Conservation (phyloP, 2,329 filamentous ascomycete species). For the Colletotrichum magnum region DNA sequence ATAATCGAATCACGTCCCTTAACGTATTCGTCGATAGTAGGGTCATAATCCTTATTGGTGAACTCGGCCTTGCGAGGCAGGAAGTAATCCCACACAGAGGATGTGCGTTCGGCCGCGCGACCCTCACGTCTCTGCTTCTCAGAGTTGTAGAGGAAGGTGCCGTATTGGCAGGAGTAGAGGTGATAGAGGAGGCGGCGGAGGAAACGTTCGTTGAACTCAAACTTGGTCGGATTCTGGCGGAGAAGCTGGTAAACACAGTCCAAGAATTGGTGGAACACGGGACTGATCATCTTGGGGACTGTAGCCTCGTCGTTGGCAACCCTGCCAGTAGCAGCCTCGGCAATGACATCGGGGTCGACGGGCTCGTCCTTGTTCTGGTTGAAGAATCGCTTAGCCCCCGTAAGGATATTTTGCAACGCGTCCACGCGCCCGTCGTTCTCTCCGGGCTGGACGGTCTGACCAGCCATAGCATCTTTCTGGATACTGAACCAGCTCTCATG, state of each 20-base stretch:
- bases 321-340: constrained; percentile 56
- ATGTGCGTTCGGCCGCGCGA: constrained; percentile 77
- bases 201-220: constrained; percentile 97
- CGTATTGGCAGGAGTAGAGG: constrained; percentile 95
- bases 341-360: constrained; percentile 70
- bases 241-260: constrained; percentile 94
- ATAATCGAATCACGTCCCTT: constrained; percentile 87
- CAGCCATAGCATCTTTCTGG: constrained; percentile 84
- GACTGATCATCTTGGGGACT: constrained; percentile 90
- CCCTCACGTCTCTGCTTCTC: constrained; percentile 88
- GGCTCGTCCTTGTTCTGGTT: constrained; percentile 77
- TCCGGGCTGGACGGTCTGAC: constrained; percentile 72
- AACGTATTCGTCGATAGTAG: constrained; percentile 81
- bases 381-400: constrained; percentile 91
- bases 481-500: constrained; percentile 95
- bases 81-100: constrained; percentile 97
- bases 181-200: constrained; percentile 91
- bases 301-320: constrained; percentile 76
- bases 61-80: constrained; percentile 86
- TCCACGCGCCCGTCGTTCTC: constrained; percentile 75
- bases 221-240: constrained; percentile 86
- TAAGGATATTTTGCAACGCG: constrained; percentile 86
- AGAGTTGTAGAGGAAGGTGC: constrained; percentile 95
- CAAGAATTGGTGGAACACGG: constrained; percentile 97
- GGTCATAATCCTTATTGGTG: constrained; percentile 83